These are phyloP conservation scores for Antrodiella citrinella DNA, from an alignment of 768 basidiomycete species.

Conservation along the genomic window DNA sequence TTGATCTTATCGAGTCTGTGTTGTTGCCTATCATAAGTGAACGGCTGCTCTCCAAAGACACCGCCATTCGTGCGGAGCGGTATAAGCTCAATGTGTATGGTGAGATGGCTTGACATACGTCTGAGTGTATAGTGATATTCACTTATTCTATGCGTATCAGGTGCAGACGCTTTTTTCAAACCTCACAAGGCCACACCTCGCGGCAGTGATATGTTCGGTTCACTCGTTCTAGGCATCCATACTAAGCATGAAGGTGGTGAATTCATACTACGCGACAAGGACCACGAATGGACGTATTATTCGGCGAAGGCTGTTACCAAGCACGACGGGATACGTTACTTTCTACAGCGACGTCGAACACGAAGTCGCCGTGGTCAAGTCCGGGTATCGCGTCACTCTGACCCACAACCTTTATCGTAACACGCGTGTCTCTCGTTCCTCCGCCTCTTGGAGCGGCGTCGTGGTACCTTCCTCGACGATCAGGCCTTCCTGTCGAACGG, in stretches of 20 bases:
- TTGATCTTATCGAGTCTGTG: constrained; percentile 2
- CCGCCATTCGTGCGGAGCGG: constrained; percentile 25
- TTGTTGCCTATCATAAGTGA: constrained; percentile 5
- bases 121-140: background rate
- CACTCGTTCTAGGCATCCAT: constrained; percentile 42
- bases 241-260: constrained; percentile 37
- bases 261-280: constrained; percentile 24
- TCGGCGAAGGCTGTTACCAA: constrained; percentile 20
- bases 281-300: constrained; percentile 29
- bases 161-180: constrained; percentile 40
- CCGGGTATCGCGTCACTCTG: constrained; percentile 36
- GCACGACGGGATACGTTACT: constrained; percentile 27
- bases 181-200: constrained; percentile 42
- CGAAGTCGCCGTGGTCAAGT: constrained; percentile 33
- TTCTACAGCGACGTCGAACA: constrained; percentile 40
- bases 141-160: constrained; percentile 14
- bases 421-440: background rate
- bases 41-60: constrained; percentile 13
- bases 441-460: background rate
- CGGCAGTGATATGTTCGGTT: constrained; percentile 38
- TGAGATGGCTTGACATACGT: constrained; percentile 8
- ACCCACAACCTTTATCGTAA: constrained; percentile 32
- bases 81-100: constrained; percentile 43
- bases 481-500: constrained; percentile 26
- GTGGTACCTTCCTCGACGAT: constrained; percentile 22